Evolutionary conservation across 768 basidiomycete genomes (phyloP), one percentile per base, ranked within the genome.

Genomic region (Artomyces pyxidatus): DNA sequence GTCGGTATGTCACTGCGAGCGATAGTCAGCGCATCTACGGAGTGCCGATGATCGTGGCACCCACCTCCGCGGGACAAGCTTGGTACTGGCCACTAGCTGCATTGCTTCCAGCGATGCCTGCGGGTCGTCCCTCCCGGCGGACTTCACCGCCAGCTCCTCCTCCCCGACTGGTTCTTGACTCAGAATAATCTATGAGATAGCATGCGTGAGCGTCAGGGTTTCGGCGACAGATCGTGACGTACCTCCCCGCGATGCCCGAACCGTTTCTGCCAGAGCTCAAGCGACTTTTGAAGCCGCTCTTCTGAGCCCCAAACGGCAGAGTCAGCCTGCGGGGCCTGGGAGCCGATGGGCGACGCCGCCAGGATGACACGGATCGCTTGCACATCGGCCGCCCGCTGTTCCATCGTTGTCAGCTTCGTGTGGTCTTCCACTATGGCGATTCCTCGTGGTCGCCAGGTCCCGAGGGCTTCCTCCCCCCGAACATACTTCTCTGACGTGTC

Each of bases 401-500:
- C 88, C 42, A 80, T 85, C 37, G 72, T 75, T 12, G 84, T 72
- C n/a, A 91, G 67, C 50, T 82, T 76, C 42, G 72, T 71, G 61
- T 89, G 87, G 61, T 97, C 95, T 55, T 95, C 83, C 23, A 99
- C 85, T 9, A 92, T 82, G 1, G 85, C 84, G 23, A 97, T 76
- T 8, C 94, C 90, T 39, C 94, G 77, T 38, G 94, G 83, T 57
- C 81, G 86, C 94, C 95, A 98, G 17, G 73, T 65, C 6, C 76
- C 81, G 25, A 98, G 73, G 3, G 73, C 65, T 59, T 97, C 94
- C 63, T 98, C 94, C 7, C 95, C 95, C 39, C 84, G 77, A 0
- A 99, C 93, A 65, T 94, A 97, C 63, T 92, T 94, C 67, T 89
- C 87, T 25, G 88, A 83, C 1, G 95, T 97, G 68, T 99, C 92